Evolutionary conservation across 2,329 filamentous ascomycete genomes (phyloP).

Genomic region (Keithomyces neogunnii): DNA sequence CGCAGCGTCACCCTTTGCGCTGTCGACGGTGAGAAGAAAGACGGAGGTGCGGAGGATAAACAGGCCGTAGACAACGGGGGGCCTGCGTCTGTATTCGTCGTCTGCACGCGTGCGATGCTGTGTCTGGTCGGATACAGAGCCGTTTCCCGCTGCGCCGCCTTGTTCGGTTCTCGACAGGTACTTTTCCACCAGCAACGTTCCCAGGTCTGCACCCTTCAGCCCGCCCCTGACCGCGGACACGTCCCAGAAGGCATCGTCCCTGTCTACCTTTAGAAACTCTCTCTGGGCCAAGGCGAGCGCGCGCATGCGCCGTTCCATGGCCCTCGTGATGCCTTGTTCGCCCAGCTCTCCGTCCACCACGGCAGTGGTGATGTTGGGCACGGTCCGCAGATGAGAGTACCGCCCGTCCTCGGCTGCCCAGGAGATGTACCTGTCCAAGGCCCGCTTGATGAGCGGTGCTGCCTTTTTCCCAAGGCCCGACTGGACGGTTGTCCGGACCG

Average conservation of each 20-base stretch:
- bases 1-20: constrained; percentile 24
- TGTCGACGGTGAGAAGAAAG: constrained; percentile 31
- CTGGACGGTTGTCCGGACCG: constrained; percentile 25
- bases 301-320: constrained; percentile 27
- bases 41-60: constrained; percentile 32
- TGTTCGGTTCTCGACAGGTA: constrained; percentile 3
- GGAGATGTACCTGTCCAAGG: constrained; percentile 25
- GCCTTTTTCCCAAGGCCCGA: constrained; percentile 23
- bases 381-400: constrained; percentile 22
- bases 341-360: constrained; percentile 22
- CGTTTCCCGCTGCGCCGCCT: neutral
- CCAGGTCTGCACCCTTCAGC: neutral
- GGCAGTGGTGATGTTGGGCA: constrained; percentile 31
- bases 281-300: constrained; percentile 27
- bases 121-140: neutral
- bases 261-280: constrained; percentile 22
- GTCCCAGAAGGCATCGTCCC: constrained; percentile 22
- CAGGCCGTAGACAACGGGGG: constrained; percentile 34
- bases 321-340: constrained; percentile 22
- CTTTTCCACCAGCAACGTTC: constrained; percentile 6
- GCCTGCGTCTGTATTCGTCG: constrained; percentile 18
- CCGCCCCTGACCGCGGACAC: constrained; percentile 11
- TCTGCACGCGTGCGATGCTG: neutral
- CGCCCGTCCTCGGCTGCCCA: constrained; percentile 35
- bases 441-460: constrained; percentile 23